phyloP scores from a whole-genome alignment of 768 basidiomycete genomes.

The Russula sp. region DNA sequence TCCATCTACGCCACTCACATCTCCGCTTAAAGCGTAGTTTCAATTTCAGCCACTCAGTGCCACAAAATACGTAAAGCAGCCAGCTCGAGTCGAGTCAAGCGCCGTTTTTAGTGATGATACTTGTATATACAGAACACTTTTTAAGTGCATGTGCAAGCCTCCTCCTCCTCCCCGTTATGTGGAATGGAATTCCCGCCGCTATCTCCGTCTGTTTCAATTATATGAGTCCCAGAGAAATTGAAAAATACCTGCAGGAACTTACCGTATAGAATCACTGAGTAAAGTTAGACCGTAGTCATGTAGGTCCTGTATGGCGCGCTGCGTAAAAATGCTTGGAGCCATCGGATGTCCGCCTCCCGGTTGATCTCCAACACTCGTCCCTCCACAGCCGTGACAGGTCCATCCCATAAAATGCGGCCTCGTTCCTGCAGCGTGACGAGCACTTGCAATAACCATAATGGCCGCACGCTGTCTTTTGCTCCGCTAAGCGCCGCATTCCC shows the following conservation, averaged over 20 bases:
- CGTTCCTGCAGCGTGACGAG: slow-evolving; percentile 20
- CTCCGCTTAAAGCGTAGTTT: slow-evolving; percentile 16
- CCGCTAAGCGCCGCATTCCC: slow-evolving; percentile 15
- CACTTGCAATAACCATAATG: slow-evolving; percentile 19
- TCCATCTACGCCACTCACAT: background rate
- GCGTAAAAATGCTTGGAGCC: slow-evolving; percentile 21
- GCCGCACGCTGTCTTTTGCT: slow-evolving; percentile 10
- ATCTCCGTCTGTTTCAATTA: background rate
- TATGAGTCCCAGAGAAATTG: background rate
- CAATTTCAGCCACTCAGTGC: slow-evolving; percentile 20
- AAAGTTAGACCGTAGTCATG: slow-evolving; percentile 1
- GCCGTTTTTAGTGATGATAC: too few relatives aligned
- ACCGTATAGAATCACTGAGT: background rate
- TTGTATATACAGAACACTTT: background rate
- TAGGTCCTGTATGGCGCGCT: slow-evolving; percentile 12
- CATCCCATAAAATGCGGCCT: slow-evolving; percentile 13
- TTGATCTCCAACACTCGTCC: slow-evolving; percentile 21
- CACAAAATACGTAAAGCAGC: background rate
- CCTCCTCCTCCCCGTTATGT: background rate
- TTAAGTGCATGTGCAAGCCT: too few relatives aligned
- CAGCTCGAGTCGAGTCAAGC: too few relatives aligned
- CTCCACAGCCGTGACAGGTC: slow-evolving; percentile 7
- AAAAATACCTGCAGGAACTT: background rate
- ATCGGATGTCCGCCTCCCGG: slow-evolving; percentile 22
- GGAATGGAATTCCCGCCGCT: background rate